Conservation (phyloP, 2,329 filamentous ascomycete genomes). For the Colletotrichum lindemuthianum region DNA sequence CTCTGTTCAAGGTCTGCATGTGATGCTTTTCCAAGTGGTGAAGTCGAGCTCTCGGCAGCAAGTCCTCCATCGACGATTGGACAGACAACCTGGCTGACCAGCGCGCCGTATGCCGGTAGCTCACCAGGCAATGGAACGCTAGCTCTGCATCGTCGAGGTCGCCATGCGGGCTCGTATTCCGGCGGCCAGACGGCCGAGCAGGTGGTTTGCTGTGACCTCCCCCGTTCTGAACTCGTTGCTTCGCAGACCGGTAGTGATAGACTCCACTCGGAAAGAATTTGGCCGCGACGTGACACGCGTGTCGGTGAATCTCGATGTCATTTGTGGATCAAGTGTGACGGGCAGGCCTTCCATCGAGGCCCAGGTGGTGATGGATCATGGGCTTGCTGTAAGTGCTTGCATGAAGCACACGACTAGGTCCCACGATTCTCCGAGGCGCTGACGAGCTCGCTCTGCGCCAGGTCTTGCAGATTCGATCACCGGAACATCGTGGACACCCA, state of each 20-base stretch:
- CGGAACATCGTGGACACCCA: slow-evolving; percentile 1
- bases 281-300: background rate
- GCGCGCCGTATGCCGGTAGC: slow-evolving; percentile 17
- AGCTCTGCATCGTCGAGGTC: background rate
- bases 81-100: no score
- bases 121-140: slow-evolving; percentile 19
- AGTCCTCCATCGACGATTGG: no score
- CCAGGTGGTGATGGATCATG: background rate
- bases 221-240: background rate
- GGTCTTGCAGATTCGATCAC: slow-evolving; percentile 6
- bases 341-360: background rate
- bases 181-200: slow-evolving; percentile 14
- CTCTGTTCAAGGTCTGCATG: background rate
- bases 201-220: slow-evolving; percentile 1
- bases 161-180: slow-evolving; percentile 20
- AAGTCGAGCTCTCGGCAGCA: no score
- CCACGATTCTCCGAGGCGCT: background rate
- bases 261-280: background rate
- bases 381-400: slow-evolving; percentile 19
- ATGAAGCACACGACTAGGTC: slow-evolving; percentile 18
- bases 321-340: slow-evolving; percentile 27
- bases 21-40: no score
- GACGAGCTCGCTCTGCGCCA: background rate
- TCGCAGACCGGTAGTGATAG: background rate
- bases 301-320: slow-evolving; percentile 12